Evolutionary conservation across 495 filamentous ascomycete species (phyloP).

Genomic region (Delitschia confertaspora): DNA sequence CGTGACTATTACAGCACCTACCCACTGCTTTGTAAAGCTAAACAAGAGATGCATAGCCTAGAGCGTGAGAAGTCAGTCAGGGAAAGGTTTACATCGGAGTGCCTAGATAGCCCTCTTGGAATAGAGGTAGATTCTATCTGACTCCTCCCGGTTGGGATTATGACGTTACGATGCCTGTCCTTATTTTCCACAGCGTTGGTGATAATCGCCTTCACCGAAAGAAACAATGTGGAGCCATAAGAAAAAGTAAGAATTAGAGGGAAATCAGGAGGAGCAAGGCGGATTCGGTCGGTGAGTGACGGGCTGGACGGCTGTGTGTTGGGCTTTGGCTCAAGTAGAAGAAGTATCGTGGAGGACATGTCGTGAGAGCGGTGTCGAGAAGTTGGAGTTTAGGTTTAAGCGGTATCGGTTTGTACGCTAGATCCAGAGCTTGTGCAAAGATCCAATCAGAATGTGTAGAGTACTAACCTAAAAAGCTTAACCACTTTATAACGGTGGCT

Average conservation of each 20-base stretch:
- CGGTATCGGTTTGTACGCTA: no score
- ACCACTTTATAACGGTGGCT: no score
- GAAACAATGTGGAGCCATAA: no score
- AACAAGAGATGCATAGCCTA: slow-evolving; percentile 5
- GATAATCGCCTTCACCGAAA: slow-evolving; percentile 12
- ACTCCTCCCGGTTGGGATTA: slow-evolving; percentile 6
- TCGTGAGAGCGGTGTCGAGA: no score
- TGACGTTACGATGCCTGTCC: neutral
- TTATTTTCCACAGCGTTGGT: slow-evolving; percentile 5
- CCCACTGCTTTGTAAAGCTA: neutral
- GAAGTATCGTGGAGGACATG: slow-evolving; percentile 3
- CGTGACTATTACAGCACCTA: slow-evolving; percentile 7
- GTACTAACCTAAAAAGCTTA: no score
- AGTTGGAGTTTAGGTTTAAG: neutral
- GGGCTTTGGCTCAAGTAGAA: slow-evolving; percentile 1
- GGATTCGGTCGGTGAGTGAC: neutral
- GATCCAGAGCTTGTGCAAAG: no score
- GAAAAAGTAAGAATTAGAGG: no score
- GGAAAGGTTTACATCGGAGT: no score
- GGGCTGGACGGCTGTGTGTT: neutral
- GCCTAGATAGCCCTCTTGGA: no score
- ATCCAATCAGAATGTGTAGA: no score
- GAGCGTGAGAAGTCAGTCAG: slow-evolving; percentile 1
- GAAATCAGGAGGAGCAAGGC: neutral
- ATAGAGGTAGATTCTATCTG: no score